A percentile compares a stretch with the other conserved stretches of the same genome.
phyloP scores from a whole-genome alignment of 1,284 basidiomycete genomes.

The Ceratobasidium sp. region DNA sequence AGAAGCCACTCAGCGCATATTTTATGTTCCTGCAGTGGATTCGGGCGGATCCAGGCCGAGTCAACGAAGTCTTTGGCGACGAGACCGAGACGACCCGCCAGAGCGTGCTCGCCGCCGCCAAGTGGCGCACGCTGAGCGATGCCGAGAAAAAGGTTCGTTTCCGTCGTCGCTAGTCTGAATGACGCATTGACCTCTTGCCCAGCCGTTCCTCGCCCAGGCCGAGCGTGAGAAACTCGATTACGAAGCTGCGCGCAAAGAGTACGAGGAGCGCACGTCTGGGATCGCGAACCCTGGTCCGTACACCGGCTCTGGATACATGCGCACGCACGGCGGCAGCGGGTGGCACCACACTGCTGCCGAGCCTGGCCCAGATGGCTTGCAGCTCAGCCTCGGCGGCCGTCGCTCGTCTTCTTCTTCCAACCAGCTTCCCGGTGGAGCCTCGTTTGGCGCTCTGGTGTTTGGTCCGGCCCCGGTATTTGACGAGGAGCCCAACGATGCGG shows the following conservation, averaged over 20 bases:
- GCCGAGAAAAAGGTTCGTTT: conserved; percentile 85
- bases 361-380: conserved; percentile 1
- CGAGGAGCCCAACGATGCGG: conserved; percentile 27
- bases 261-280: conserved; percentile 82
- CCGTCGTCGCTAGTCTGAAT: conserved; percentile 44
- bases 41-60: conserved; percentile 76
- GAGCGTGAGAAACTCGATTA: conserved; percentile 95
- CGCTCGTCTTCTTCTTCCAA: conserved; percentile 34
- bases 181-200: conserved; percentile 41
- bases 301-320: conserved; percentile 39
- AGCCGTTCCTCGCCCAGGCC: conserved; percentile 92
- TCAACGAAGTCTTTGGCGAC: conserved; percentile 87
- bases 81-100: conserved; percentile 96
- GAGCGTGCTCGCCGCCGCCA: conserved; percentile 91
- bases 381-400: conserved; percentile 16
- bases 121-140: conserved; percentile 92
- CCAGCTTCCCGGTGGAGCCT: conserved; percentile 31
- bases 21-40: conserved; percentile 95
- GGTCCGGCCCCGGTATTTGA: conserved; percentile 14
- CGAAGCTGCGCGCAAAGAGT: conserved; percentile 81
- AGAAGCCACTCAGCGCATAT: conserved; percentile 95
- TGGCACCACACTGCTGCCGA: conserved; percentile 31
- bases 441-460: conserved; percentile 38
- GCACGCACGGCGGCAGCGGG: conserved; percentile 17
- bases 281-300: conserved; percentile 34